These are phyloP conservation scores for Amanita molliuscula DNA, from an alignment of 768 basidiomycete species.

Conservation along the genomic window DNA sequence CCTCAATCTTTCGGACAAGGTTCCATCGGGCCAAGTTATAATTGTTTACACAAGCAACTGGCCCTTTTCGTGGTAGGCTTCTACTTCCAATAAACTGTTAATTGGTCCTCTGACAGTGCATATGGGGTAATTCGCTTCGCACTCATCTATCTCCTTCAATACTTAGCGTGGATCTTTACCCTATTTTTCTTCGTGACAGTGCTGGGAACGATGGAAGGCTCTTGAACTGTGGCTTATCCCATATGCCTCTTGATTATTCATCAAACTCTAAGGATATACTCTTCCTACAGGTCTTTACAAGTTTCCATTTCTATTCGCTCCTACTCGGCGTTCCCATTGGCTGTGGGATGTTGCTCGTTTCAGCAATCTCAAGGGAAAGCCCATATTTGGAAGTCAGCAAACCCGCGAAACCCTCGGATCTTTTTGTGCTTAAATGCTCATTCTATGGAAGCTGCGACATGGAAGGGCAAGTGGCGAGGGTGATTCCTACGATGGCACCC, in stretches of 20 bases:
- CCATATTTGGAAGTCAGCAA: constrained; percentile 2
- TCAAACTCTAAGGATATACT: neutral
- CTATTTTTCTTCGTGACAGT: neutral
- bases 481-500: neutral
- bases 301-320: neutral
- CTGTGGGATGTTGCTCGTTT: neutral
- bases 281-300: neutral
- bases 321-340: neutral
- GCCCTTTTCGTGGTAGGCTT: neutral
- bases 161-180: neutral
- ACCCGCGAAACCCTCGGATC: neutral
- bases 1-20: neutral
- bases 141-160: neutral
- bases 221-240: neutral
- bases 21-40: neutral
- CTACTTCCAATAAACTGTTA: neutral
- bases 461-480: neutral
- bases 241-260: neutral
- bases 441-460: neutral
- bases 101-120: neutral
- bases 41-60: neutral
- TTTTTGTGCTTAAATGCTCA: neutral
- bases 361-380: constrained; percentile 1
- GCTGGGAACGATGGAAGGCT: neutral
- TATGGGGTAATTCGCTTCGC: neutral